These are phyloP conservation scores for Malassezia arunalokei DNA, from an alignment of 1,284 basidiomycete genomes.

Conservation along the genomic window DNA sequence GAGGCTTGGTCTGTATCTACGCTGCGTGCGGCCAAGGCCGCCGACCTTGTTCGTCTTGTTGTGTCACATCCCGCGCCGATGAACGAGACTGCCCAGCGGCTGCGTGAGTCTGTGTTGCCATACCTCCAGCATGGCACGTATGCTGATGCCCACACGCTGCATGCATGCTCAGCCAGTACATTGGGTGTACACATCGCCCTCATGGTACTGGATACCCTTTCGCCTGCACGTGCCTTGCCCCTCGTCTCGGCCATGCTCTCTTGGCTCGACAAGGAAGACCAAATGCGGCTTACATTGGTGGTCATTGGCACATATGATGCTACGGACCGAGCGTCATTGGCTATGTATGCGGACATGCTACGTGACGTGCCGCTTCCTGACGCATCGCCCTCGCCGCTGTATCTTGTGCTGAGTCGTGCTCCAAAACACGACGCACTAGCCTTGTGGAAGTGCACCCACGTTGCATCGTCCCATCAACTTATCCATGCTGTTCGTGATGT, in stretches of 20 bases:
- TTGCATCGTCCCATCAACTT: background rate
- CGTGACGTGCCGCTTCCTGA: background rate
- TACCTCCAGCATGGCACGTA: constrained; percentile 11
- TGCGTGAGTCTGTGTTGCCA: constrained; percentile 5
- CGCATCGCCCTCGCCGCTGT: background rate
- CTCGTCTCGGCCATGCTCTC: background rate
- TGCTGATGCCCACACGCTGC: background rate
- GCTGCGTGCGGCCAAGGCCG: background rate
- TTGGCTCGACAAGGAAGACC: background rate
- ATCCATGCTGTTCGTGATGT: background rate
- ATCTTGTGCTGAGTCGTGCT: background rate
- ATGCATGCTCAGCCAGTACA: background rate
- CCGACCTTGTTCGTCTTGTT: constrained; percentile 1
- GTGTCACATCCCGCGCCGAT: constrained; percentile 1
- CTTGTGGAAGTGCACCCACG: background rate
- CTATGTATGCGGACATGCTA: background rate
- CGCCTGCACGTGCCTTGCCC: background rate
- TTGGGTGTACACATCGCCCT: constrained; percentile 1
- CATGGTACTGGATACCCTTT: background rate
- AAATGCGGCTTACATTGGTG: constrained; percentile 1
- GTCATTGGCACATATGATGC: constrained; percentile 2
- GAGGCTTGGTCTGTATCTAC: background rate
- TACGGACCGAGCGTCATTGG: background rate
- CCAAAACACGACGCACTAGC: background rate
- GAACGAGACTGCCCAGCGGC: background rate